Percentiles rank a stretch among this genome's conserved stretches.
Evolutionary conservation across 106 monocot species (phyloP).

Genomic region (Dendrobium catenatum): DNA sequence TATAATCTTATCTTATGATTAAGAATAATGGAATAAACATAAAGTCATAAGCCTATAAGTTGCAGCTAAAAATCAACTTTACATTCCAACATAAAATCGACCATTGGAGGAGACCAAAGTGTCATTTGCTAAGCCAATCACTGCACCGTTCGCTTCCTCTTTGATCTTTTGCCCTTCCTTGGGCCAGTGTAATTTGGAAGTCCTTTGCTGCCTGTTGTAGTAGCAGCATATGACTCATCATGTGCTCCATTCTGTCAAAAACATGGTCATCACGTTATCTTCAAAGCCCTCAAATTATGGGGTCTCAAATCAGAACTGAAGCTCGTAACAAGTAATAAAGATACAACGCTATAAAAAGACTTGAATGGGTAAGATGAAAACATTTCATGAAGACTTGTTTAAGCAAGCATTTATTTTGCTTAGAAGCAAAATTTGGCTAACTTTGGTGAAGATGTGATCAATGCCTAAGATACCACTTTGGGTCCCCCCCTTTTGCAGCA

Average conservation of each 20-base stretch:
- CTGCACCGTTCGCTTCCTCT: constrained; percentile 68
- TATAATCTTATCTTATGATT: not conserved
- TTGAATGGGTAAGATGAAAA: too few species aligned
- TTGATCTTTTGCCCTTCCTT: constrained; percentile 89
- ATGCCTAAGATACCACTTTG: not conserved
- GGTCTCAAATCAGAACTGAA: too few species aligned
- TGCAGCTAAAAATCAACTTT: constrained; percentile 1
- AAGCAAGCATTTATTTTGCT: too few species aligned
- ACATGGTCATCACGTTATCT: not conserved
- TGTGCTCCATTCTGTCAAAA: not conserved
- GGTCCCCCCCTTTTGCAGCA: too few species aligned
- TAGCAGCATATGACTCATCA: constrained; percentile 42
- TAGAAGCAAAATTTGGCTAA: not conserved
- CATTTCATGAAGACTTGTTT: too few species aligned
- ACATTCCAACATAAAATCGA: not conserved
- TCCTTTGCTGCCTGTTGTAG: constrained; percentile 43
- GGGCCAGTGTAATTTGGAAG: constrained; percentile 53
- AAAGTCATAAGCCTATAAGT: not conserved
- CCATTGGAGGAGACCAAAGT: not conserved
- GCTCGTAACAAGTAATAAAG: too few species aligned
- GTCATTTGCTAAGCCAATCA: constrained; percentile 9
- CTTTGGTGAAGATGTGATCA: not conserved
- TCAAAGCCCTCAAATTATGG: not conserved
- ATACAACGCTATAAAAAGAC: too few species aligned
- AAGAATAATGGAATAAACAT: constrained; percentile 1